Percentiles rank a stretch among this genome's conserved stretches.
Conservation (phyloP, 163 green algal species). For the Prototheca stagnorum region DNA sequence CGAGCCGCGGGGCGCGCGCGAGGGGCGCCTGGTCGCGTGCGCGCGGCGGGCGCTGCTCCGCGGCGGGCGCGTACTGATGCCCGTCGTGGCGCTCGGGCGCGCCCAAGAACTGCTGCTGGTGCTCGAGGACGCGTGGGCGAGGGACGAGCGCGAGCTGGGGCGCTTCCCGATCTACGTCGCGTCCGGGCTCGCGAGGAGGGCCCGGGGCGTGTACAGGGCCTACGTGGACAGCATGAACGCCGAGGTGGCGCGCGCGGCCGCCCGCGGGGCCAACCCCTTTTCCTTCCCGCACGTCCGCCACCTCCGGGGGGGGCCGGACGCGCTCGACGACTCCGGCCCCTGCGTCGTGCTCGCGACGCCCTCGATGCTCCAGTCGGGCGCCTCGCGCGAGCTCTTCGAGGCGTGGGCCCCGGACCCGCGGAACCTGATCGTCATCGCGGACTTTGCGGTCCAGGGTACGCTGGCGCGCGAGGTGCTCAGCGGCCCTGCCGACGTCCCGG, state of each 20-base stretch:
- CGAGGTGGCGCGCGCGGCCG: conserved; percentile 70
- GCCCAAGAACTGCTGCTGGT: conserved; percentile 95
- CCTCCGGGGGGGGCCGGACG: conserved; percentile 35
- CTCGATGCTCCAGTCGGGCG: conserved; percentile 71
- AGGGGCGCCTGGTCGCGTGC: conserved; percentile 54
- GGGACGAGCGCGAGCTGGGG: conserved; percentile 64
- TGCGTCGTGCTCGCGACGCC: conserved; percentile 93
- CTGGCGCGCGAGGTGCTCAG: conserved; percentile 82
- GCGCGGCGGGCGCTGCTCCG: conserved; percentile 16
- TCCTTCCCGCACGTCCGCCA: conserved; percentile 82
- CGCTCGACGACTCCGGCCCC: conserved; percentile 70
- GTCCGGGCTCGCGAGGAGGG: conserved; percentile 54
- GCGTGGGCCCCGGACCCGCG: conserved; percentile 72
- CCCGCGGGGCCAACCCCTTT: conserved; percentile 83
- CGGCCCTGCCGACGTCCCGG: conserved; percentile 61
- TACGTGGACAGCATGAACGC: conserved; percentile 98
- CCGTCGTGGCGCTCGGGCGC: conserved; percentile 87
- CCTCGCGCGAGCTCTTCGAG: conserved; percentile 84
- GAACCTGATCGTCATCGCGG: conserved; percentile 75
- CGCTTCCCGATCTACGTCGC: conserved; percentile 87
- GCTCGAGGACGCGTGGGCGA: conserved; percentile 87
- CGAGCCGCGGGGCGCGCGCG: conserved; percentile 56
- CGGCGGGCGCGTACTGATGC: conserved; percentile 81
- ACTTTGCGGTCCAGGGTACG: conserved; percentile 83
- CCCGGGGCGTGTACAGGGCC: conserved; percentile 73